Conservation (phyloP, 805 yeast species). For the Saturnispora kantuleensis region DNA sequence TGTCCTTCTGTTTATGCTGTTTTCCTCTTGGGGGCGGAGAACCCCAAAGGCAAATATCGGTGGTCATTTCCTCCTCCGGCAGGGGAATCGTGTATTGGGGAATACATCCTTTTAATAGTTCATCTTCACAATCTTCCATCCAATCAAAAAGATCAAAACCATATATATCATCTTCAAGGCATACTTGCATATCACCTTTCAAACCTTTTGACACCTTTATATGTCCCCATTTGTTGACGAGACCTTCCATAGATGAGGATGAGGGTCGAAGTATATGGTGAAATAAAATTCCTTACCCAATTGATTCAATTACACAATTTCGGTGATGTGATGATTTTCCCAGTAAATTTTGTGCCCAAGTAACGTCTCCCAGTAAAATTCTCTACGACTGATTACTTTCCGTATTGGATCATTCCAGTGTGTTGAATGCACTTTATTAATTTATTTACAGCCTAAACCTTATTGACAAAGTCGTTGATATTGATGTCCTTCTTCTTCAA, state of each 20-base stretch:
- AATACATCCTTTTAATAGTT: not conserved
- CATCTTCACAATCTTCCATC: not conserved
- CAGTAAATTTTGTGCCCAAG: too few relatives aligned
- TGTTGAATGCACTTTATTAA: too few relatives aligned
- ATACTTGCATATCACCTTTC: not conserved
- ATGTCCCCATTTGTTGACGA: slow-evolving; percentile 4
- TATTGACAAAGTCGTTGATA: slow-evolving; percentile 4
- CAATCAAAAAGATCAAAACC: slow-evolving; percentile 11
- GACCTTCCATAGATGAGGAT: not conserved
- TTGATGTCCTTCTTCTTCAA: slow-evolving; percentile 28
- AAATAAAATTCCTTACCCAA: not conserved
- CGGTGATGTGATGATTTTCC: too few relatives aligned
- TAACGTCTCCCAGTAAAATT: too few relatives aligned
- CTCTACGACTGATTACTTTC: too few relatives aligned
- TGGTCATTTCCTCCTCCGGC: slow-evolving; percentile 7
- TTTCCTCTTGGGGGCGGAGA: not conserved
- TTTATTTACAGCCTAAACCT: slow-evolving; percentile 1
- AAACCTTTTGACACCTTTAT: not conserved
- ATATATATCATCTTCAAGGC: not conserved
- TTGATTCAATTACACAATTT: not conserved
- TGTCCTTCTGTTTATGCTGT: slow-evolving; percentile 2
- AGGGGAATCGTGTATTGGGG: slow-evolving; percentile 1
- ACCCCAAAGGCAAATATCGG: slow-evolving; percentile 5
- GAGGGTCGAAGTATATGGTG: not conserved
- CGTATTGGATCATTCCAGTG: too few relatives aligned